Base-by-base conservation (phyloP, 2,329 filamentous ascomycete genomes). In the Helotiales sp. region DNA sequence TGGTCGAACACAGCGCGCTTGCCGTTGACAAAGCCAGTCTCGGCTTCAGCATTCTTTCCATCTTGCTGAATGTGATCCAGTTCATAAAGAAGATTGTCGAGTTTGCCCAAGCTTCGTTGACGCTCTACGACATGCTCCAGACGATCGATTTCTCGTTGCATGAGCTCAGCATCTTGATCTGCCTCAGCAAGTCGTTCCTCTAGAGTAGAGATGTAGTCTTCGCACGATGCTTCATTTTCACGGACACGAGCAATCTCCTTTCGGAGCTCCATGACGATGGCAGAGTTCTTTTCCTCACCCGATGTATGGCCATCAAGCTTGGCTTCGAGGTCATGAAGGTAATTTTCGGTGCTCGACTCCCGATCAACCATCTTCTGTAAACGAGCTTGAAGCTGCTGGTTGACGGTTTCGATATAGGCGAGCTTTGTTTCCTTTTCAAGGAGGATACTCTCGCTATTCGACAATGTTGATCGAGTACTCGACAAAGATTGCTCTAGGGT, bases 191-290 rank as follows among this genome's bases (percentile, higher is more conserved):
- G 82, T 22, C 93, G 89, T 75, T 98, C 95, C 72, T 99, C 95
- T 10, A 99, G 79, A 0, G 93, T 98, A 1, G 93, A 96, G 53
- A 99, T 98, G 73, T 99, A 99, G 64, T 98, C 95, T 72, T 99
- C 95, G 65, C 88, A 92, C 36, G 89, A 88, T 3, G 88, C 84
- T 76, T 99, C 95, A 66, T 92, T 97, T 68, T 97, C 95, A 49
- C 93, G 86, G 15, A 93, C 84, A 40, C 93, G 88, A 24, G 88
- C 81, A 60, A 99, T 88, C 75, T 99, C 95, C 70, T 96, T 97
- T 51, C 93, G 90, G 53, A 99, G 79, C 71, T 98, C 92, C 51
- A 85, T 77, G 58, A 98, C 88, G 54, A 96, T 88, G 13, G 89
- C 86, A 6, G 90, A 85, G 66, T 95, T 96, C 78, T 92, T 95